Percentiles rank a stretch among this genome's conserved stretches.
phyloP scores from a whole-genome alignment of 176 grass and related monocot genomes.

The Hsuehochloa calcarea region DNA sequence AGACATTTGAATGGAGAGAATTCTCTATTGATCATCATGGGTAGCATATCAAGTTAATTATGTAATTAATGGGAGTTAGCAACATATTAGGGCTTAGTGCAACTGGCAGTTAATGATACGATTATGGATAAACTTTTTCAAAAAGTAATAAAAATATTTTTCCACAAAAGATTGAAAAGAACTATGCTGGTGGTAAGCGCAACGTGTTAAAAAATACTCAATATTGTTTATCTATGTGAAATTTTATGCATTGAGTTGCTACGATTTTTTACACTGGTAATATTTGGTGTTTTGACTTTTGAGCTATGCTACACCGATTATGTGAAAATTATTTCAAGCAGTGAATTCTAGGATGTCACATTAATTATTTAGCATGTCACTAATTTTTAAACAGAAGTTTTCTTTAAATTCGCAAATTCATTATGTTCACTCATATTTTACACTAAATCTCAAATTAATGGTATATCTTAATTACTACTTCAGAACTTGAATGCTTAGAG shows the following conservation, averaged over 20 bases:
- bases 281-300: neutral
- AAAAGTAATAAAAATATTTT: too few relatives aligned
- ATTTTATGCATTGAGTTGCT: neutral
- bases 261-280: neutral
- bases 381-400: neutral
- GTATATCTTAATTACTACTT: neutral
- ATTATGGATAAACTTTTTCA: neutral
- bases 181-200: neutral
- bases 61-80: neutral
- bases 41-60: neutral
- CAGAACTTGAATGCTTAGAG: neutral
- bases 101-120: neutral
- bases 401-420: neutral
- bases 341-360: neutral
- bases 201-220: neutral
- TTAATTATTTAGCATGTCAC: neutral
- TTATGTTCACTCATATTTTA: neutral
- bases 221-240: neutral
- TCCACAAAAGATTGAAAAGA: neutral
- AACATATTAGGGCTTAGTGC: neutral
- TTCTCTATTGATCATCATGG: neutral
- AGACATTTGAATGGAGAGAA: neutral
- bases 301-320: neutral
- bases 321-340: neutral
- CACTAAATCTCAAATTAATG: neutral